Evolutionary conservation across 2,329 filamentous ascomycete species (phyloP), one percentile per base, ranked within the genome.

Genomic region (Stachybotrys chartarum): DNA sequence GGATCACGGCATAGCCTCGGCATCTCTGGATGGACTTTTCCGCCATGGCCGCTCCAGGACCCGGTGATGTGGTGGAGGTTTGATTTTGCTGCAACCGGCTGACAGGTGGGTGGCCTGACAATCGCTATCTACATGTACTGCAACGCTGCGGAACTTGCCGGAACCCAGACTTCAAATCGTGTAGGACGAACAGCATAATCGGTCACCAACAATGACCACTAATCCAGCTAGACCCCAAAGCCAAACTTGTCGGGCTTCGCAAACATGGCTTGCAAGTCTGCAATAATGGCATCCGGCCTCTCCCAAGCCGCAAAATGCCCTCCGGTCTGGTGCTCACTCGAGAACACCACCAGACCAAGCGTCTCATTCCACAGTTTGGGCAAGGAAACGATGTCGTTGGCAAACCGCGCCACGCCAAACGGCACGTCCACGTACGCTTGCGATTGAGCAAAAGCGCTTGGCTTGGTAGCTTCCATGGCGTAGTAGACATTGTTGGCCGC

Each of bases 401-500:
- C 85, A 60, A 85, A 85, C 56, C 78, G 75, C 17, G 72, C 79
- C 10, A 84, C 57, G 0, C 81, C 80, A 52, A 77, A 61, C 32
- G 71, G 71, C 5, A 77, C 71, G 1, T 65, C 63, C 0, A 69
- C 31, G 64, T 1, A 71, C 61, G 54, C 73, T 75, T 1, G 56
- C 52, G 5, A 58, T 18, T 6, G 42, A 17, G 18, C 7, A 5
- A 56, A 54, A 6, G 57, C 47, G 56, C 60, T 64, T 56, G 61
- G 53, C 44, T 62, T 39, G 10, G 66, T 67, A 56, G 85, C 83
- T 6, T 63, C 69, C 0, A 75, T 72, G 68, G 91, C 88, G 62
- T 91, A 91, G 70, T 93, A 93, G 51, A 91, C 90, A 7, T 85
- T 70, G 8, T 82, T 65, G 57, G 80, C 84, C 0, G 88, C 86